Conservation (phyloP, 768 basidiomycete genomes). For the Terana coerulea region DNA sequence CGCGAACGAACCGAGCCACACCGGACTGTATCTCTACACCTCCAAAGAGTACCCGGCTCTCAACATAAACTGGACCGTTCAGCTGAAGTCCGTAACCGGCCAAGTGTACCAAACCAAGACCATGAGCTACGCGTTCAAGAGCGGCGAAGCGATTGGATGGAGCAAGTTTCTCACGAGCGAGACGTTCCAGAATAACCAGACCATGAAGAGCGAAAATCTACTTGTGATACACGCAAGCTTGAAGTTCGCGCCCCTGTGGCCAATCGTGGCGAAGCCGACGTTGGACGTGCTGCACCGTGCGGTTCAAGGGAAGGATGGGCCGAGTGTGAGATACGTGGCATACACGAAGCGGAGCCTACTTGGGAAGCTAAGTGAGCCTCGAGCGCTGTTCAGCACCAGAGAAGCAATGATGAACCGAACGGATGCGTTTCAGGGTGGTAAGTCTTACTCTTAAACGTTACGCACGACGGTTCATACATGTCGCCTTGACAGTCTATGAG, state of each 20-base stretch:
- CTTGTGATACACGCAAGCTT: slow-evolving; percentile 4
- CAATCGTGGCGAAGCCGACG: slow-evolving; percentile 7
- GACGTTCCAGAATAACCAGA: neutral
- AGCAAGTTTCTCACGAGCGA: slow-evolving; percentile 1
- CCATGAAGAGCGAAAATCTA: slow-evolving; percentile 10
- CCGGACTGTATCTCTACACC: slow-evolving; percentile 8
- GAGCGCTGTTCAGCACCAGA: slow-evolving; percentile 5
- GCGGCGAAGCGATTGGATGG: slow-evolving; percentile 10
- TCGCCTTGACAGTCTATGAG: slow-evolving; percentile 8
- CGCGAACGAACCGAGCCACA: neutral
- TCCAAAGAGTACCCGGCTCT: slow-evolving; percentile 3
- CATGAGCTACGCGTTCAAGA: slow-evolving; percentile 2
- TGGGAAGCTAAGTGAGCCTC: slow-evolving; percentile 8
- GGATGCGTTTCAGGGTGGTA: slow-evolving; percentile 4
- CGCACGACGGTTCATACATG: neutral
- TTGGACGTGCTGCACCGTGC: slow-evolving; percentile 10
- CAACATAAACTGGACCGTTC: neutral
- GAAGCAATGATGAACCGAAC: slow-evolving; percentile 7
- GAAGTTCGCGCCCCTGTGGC: slow-evolving; percentile 8
- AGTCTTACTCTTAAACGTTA: neutral
- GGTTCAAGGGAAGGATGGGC: neutral
- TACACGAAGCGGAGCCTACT: slow-evolving; percentile 4
- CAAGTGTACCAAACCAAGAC: neutral
- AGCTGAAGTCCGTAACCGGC: neutral
- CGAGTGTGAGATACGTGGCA: slow-evolving; percentile 5